Evolutionary conservation across 164 flowering plant genomes (phyloP).

Genomic region (Tetrastigma voinierianum): DNA sequence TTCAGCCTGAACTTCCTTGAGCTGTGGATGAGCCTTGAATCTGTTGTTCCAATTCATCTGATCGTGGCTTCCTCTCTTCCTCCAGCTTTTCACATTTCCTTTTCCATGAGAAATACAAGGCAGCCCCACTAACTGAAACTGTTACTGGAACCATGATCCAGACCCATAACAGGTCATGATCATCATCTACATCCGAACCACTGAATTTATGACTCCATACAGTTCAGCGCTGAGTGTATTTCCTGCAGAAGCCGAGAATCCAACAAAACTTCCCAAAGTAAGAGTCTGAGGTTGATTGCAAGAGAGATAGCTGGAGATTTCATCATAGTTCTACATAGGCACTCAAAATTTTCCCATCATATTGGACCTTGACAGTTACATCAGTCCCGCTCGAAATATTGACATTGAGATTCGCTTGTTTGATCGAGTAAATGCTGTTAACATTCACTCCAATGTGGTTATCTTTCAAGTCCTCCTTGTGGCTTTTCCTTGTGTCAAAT

Average conservation of each 20-base stretch:
- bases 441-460: slow-evolving; percentile 59
- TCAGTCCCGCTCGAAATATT: slow-evolving; percentile 20
- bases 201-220: slow-evolving; percentile 44
- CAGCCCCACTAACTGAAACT: not conserved
- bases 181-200: slow-evolving; percentile 14
- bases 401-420: slow-evolving; percentile 23
- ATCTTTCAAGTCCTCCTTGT: slow-evolving; percentile 32
- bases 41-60: slow-evolving; percentile 24
- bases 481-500: slow-evolving; percentile 60
- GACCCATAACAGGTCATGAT: slow-evolving; percentile 18
- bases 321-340: slow-evolving; percentile 17
- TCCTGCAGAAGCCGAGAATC: slow-evolving; percentile 63
- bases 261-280: slow-evolving; percentile 38
- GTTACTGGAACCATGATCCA: slow-evolving; percentile 24
- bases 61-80: slow-evolving; percentile 17
- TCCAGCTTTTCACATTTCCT: not conserved
- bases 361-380: slow-evolving; percentile 17
- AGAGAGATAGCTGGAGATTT: slow-evolving; percentile 19
- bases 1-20: slow-evolving; percentile 36
- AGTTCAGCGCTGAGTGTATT: slow-evolving; percentile 35
- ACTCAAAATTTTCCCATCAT: slow-evolving; percentile 32
- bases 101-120: slow-evolving; percentile 3
- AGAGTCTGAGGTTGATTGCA: slow-evolving; percentile 30
- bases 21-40: slow-evolving; percentile 31
- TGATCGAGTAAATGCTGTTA: slow-evolving; percentile 32